A percentile compares a stretch with the other conserved stretches of the same genome.
Conservation (phyloP, 805 yeast genomes). For the Huiozyma sinensis region DNA sequence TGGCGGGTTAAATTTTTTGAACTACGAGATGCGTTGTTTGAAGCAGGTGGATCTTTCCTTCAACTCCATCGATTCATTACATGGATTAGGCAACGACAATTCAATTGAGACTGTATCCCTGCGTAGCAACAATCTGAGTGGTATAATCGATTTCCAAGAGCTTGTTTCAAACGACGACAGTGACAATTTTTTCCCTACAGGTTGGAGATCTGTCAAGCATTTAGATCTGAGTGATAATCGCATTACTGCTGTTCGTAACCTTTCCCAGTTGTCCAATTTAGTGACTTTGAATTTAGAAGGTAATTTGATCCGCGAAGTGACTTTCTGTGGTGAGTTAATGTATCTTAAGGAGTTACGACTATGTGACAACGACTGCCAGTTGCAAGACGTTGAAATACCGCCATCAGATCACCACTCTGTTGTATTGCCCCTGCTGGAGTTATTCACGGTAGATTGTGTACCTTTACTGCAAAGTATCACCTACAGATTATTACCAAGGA, state of each 20-base stretch:
- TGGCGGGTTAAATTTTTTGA: constrained; percentile 8
- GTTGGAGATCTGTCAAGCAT: constrained; percentile 15
- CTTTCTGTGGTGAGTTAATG: background rate
- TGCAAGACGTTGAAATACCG: background rate
- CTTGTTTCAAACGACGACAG: constrained; percentile 5
- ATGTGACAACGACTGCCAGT: background rate
- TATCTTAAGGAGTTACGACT: background rate
- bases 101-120: constrained; percentile 11
- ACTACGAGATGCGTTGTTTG: constrained; percentile 10
- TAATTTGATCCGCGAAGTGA: constrained; percentile 10
- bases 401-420: background rate
- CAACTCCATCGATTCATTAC: constrained; percentile 14
- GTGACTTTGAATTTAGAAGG: constrained; percentile 15
- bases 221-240: constrained; percentile 18
- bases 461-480: too few species aligned
- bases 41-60: constrained; percentile 15
- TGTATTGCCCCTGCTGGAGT: background rate
- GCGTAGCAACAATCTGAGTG: constrained; percentile 15
- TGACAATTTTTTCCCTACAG: constrained; percentile 1
- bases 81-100: constrained; percentile 11
- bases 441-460: too few species aligned
- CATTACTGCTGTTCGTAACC: constrained; percentile 15
- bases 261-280: constrained; percentile 11
- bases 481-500: background rate
- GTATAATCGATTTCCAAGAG: constrained; percentile 18